Conservation (phyloP, 106 monocot species). For the Apostasia shenzhenica region DNA sequence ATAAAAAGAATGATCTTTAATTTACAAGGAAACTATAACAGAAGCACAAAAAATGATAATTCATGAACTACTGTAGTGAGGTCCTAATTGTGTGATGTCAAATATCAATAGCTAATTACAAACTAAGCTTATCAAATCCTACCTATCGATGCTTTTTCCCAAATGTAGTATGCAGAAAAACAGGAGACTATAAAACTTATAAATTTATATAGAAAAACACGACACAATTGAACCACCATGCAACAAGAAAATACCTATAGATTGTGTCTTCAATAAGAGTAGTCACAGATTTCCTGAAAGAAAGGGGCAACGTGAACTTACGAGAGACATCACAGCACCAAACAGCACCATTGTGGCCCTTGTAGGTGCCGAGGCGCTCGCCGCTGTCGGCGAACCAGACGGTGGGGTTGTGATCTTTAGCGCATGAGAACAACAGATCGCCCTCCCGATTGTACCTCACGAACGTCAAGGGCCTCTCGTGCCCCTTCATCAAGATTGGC, state of each 20-base stretch:
- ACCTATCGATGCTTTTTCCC: too few relatives aligned
- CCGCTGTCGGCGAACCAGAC: constrained; percentile 97
- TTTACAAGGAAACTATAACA: too few relatives aligned
- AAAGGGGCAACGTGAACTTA: constrained; percentile 15
- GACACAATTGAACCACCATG: neutral
- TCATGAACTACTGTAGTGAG: too few relatives aligned
- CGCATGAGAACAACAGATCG: constrained; percentile 95
- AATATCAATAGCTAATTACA: too few relatives aligned
- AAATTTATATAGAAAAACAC: too few relatives aligned
- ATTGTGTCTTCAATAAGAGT: too few relatives aligned
- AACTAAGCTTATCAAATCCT: too few relatives aligned
- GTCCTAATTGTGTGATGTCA: too few relatives aligned
- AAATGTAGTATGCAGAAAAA: too few relatives aligned
- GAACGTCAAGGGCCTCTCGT: constrained; percentile 91
- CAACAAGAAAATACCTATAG: neutral
- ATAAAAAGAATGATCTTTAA: too few relatives aligned
- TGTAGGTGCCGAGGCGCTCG: constrained; percentile 85
- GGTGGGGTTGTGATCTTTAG: constrained; percentile 87
- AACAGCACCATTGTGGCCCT: constrained; percentile 93
- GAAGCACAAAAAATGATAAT: too few relatives aligned
- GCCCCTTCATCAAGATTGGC: constrained; percentile 98
- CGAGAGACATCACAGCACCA: constrained; percentile 98
- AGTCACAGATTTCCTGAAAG: neutral
- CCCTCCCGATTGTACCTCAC: constrained; percentile 92
- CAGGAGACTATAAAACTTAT: too few relatives aligned